phyloP scores from a whole-genome alignment of 805 yeast species.

The Yarrowia sp. region DNA sequence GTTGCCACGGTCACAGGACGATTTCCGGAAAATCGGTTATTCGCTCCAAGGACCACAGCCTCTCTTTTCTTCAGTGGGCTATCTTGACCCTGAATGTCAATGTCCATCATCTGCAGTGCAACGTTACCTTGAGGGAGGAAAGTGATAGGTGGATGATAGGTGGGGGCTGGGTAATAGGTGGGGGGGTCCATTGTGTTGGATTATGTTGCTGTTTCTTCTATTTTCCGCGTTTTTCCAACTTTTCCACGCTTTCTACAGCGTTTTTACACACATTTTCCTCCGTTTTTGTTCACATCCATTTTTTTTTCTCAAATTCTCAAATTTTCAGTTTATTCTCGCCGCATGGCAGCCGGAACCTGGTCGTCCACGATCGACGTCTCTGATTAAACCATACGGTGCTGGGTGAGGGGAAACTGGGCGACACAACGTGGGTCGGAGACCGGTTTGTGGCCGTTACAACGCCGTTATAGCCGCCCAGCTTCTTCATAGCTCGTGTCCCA shows the following conservation, averaged over 20 bases:
- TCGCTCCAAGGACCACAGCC: not conserved
- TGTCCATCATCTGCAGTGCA: constrained; percentile 19
- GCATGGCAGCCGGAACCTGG: not conserved
- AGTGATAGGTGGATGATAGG: too few relatives aligned
- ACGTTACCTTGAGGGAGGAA: not conserved
- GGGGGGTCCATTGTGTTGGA: too few relatives aligned
- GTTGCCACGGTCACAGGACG: not conserved
- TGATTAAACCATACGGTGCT: not conserved
- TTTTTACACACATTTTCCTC: too few relatives aligned
- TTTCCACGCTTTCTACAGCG: too few relatives aligned
- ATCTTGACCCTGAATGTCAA: constrained; percentile 14
- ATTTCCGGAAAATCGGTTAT: constrained; percentile 2
- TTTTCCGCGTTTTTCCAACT: too few relatives aligned
- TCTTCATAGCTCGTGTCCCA: not conserved
- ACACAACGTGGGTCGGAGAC: not conserved
- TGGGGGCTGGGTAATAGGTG: too few relatives aligned
- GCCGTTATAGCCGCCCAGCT: too few relatives aligned
- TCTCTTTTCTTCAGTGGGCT: constrained; percentile 17
- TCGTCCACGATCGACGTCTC: constrained; percentile 1
- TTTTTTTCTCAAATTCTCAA: too few relatives aligned
- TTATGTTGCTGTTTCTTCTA: too few relatives aligned
- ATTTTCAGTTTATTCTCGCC: constrained; percentile 1
- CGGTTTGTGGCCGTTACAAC: too few relatives aligned
- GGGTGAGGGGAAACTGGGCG: constrained; percentile 3
- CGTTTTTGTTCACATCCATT: too few relatives aligned